These are phyloP conservation scores for Candida manassasensis DNA, from an alignment of 805 yeast species.

Conservation along the genomic window DNA sequence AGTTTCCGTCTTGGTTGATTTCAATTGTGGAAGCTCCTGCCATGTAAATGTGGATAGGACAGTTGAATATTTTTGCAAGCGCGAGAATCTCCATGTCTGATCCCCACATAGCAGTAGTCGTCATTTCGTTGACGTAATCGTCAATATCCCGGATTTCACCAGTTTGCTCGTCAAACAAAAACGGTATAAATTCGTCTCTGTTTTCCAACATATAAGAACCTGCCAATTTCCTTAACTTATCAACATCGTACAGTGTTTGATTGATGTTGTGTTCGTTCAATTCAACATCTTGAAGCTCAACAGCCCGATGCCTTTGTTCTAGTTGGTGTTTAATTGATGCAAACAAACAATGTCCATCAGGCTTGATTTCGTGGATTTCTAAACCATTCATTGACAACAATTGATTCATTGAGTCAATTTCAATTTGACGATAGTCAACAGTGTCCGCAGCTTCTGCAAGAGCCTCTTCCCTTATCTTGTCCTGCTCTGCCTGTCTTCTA, in stretches of 20 bases:
- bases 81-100: conserved; percentile 91
- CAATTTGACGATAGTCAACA: conserved; percentile 69
- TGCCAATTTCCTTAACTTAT: conserved; percentile 58
- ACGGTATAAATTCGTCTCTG: conserved; percentile 73
- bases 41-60: conserved; percentile 72
- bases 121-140: conserved; percentile 64
- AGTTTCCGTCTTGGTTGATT: conserved; percentile 54
- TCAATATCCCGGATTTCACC: conserved; percentile 59
- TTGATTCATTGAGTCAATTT: conserved; percentile 58
- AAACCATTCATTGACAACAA: conserved; percentile 48
- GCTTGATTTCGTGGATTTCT: conserved; percentile 63
- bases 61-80: conserved; percentile 61
- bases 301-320: conserved; percentile 39
- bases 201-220: conserved; percentile 62
- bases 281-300: not conserved
- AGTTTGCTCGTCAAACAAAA: conserved; percentile 74
- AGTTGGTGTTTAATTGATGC: conserved; percentile 83
- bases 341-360: conserved; percentile 94
- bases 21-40: conserved; percentile 67
- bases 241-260: conserved; percentile 24
- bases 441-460: conserved; percentile 58
- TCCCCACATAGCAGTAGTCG: conserved; percentile 90
- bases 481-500: conserved; percentile 65
- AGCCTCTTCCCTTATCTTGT: conserved; percentile 62
- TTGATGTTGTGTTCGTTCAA: not conserved